Conservation (phyloP, 1,284 basidiomycete genomes). For the Trichosporon asahii region DNA sequence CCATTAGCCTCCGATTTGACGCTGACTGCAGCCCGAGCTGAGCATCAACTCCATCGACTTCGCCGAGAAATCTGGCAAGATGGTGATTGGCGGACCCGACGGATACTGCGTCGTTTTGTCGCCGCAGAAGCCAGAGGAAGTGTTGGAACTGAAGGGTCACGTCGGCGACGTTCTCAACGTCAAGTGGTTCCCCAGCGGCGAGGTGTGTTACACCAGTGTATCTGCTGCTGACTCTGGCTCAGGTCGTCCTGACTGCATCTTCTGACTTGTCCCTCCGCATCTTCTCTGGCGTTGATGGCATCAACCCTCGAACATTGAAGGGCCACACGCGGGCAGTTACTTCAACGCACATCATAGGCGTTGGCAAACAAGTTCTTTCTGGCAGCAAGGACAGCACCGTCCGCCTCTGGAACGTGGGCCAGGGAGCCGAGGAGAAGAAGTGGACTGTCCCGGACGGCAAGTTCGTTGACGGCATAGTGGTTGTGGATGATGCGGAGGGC, state of each 20-base stretch:
- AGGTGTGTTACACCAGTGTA: too few species aligned
- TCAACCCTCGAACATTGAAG: constrained; percentile 60
- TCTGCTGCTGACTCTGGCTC: constrained; percentile 22
- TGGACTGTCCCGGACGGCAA: constrained; percentile 37
- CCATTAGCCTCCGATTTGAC: not conserved
- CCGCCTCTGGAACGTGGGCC: constrained; percentile 70
- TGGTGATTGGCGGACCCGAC: constrained; percentile 50
- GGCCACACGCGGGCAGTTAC: constrained; percentile 63
- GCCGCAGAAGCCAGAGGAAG: constrained; percentile 13
- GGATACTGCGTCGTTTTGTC: constrained; percentile 48
- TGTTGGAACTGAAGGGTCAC: constrained; percentile 49
- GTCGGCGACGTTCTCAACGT: constrained; percentile 52
- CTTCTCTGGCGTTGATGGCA: constrained; percentile 45
- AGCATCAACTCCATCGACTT: constrained; percentile 46
- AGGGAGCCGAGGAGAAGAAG: constrained; percentile 56
- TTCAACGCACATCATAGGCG: constrained; percentile 61
- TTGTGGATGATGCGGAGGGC: constrained; percentile 35
- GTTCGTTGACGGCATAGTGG: constrained; percentile 33
- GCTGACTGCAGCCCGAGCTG: constrained; percentile 28
- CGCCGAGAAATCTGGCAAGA: constrained; percentile 34
- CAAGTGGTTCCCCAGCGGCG: constrained; percentile 47
- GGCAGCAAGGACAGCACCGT: constrained; percentile 65
- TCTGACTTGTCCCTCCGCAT: constrained; percentile 51
- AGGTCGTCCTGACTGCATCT: constrained; percentile 52
- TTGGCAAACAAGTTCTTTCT: constrained; percentile 63